phyloP scores from a whole-genome alignment of 352 stramenopile species.

The Blastocystis sp. region DNA sequence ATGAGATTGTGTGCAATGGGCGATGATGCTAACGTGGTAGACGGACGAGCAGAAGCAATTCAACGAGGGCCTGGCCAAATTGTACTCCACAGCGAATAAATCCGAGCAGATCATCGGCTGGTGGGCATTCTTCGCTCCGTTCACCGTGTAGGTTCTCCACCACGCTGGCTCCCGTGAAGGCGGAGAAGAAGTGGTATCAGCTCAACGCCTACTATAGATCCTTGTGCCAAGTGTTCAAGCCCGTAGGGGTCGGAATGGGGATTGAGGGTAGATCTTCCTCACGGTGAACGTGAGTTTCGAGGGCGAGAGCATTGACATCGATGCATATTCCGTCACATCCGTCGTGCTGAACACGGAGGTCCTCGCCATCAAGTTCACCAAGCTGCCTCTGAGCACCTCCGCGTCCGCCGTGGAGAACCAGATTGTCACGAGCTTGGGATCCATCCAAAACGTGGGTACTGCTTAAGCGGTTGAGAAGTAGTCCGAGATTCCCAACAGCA shows the following conservation, averaged over 20 bases:
- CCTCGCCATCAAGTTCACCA: slow-evolving; percentile 49
- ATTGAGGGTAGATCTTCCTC: slow-evolving; percentile 31
- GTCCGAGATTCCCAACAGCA: neutral
- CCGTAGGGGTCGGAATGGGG: neutral
- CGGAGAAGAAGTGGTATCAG: slow-evolving; percentile 31
- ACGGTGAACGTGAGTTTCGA: slow-evolving; percentile 23
- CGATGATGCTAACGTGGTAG: neutral
- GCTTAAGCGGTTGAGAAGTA: neutral
- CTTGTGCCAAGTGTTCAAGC: slow-evolving; percentile 26
- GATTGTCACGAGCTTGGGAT: neutral
- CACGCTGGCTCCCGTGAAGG: neutral
- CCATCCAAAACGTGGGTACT: neutral
- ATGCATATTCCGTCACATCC: slow-evolving; percentile 35
- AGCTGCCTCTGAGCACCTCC: slow-evolving; percentile 14
- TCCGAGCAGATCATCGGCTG: slow-evolving; percentile 46
- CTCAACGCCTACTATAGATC: slow-evolving; percentile 51
- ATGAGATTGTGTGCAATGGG: neutral
- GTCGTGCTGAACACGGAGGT: slow-evolving; percentile 9
- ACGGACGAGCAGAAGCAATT: slow-evolving; percentile 3
- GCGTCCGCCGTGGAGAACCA: slow-evolving; percentile 49
- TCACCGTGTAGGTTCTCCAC: slow-evolving; percentile 40
- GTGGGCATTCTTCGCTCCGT: neutral
- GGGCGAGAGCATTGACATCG: slow-evolving; percentile 4
- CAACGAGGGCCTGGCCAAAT: slow-evolving; percentile 22
- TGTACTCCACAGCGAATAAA: slow-evolving; percentile 41